These are phyloP conservation scores for Neurospora discreta DNA, from an alignment of 495 filamentous ascomycete species.

Conservation along the genomic window DNA sequence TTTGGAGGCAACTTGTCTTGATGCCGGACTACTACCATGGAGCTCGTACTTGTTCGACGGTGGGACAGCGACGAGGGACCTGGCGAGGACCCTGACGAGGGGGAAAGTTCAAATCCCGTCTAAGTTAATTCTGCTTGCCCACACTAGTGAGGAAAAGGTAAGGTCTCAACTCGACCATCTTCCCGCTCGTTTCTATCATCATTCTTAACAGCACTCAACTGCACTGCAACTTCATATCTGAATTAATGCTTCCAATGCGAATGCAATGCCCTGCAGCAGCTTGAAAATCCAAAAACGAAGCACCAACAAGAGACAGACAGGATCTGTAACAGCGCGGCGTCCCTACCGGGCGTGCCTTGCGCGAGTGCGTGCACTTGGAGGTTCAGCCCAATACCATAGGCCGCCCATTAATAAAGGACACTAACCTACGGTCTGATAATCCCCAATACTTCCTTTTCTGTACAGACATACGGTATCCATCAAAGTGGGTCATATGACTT, in stretches of 20 bases:
- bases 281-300: background rate
- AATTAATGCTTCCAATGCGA: background rate
- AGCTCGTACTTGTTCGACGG: background rate
- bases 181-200: background rate
- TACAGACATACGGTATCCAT: background rate
- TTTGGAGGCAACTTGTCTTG: background rate
- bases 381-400: background rate
- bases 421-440: background rate
- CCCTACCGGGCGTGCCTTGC: background rate
- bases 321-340: background rate
- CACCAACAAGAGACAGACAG: background rate
- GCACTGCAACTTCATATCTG: background rate
- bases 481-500: background rate
- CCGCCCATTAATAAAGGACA: background rate
- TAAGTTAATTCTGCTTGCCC: background rate
- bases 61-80: background rate
- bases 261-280: background rate
- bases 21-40: background rate
- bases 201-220: background rate
- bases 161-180: background rate
- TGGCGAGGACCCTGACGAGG: background rate
- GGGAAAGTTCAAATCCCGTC: background rate
- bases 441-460: background rate
- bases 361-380: background rate
- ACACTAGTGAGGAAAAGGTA: background rate